These are phyloP conservation scores for Heliocybe sulcata DNA, from an alignment of 1,284 basidiomycete genomes.

Conservation along the genomic window DNA sequence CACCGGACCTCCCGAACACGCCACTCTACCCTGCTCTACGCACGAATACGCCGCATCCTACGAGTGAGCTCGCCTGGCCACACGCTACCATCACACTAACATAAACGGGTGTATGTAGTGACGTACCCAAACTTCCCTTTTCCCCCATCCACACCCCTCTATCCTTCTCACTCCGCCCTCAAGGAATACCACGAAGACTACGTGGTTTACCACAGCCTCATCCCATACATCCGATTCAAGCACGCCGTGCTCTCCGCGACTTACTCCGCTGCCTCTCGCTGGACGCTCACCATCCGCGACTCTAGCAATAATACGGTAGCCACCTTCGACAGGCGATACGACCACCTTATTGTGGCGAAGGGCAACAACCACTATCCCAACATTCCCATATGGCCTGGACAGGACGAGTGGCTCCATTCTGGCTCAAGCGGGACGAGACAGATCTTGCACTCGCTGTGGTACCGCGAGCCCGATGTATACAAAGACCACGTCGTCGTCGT, in stretches of 20 bases:
- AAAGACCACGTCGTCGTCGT: constrained; percentile 36
- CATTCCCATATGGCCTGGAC: constrained; percentile 35
- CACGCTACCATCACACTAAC: background rate
- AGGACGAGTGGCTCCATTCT: constrained; percentile 36
- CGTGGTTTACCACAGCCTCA: constrained; percentile 29
- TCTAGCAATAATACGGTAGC: constrained; percentile 9
- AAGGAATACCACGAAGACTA: constrained; percentile 39
- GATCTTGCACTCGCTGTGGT: constrained; percentile 48
- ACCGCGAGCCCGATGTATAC: constrained; percentile 39
- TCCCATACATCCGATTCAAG: constrained; percentile 32
- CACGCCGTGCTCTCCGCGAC: constrained; percentile 34
- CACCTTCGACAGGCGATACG: constrained; percentile 23
- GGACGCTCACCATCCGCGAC: constrained; percentile 26
- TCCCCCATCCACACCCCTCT: constrained; percentile 40
- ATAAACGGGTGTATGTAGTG: constrained; percentile 22
- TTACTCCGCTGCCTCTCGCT: constrained; percentile 6
- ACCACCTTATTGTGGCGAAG: constrained; percentile 47
- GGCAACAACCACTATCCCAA: constrained; percentile 49
- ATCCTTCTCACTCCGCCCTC: constrained; percentile 38
- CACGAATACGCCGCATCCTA: constrained; percentile 47
- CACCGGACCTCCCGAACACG: constrained; percentile 43
- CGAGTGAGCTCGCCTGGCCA: constrained; percentile 12
- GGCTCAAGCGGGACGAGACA: constrained; percentile 23
- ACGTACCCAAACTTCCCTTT: constrained; percentile 44
- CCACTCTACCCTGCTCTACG: constrained; percentile 46